These are phyloP conservation scores for Coemansia sp. DNA, from an alignment of 192 early-diverging fungal genomes.

Conservation along the genomic window DNA sequence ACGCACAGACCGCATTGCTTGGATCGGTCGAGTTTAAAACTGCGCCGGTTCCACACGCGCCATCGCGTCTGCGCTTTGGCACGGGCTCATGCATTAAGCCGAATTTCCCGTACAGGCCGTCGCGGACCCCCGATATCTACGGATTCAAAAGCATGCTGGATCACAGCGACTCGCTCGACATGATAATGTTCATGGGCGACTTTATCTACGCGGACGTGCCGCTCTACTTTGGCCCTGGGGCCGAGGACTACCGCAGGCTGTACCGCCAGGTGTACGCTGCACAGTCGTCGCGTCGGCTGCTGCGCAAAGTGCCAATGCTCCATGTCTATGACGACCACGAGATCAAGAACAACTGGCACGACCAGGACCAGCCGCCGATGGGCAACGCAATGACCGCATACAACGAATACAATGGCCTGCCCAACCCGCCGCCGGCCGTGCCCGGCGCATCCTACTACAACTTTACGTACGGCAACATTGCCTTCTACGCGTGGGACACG, in stretches of 20 bases:
- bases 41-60: constrained; percentile 16
- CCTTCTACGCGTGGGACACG: constrained; percentile 53
- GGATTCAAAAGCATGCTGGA: constrained; percentile 45
- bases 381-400: constrained; percentile 46
- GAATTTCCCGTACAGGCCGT: constrained; percentile 47
- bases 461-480: constrained; percentile 48
- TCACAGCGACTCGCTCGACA: constrained; percentile 34
- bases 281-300: constrained; percentile 25
- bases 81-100: constrained; percentile 56
- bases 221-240: constrained; percentile 32
- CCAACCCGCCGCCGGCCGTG: constrained; percentile 29
- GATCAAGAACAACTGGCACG: constrained; percentile 56
- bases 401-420: constrained; percentile 48
- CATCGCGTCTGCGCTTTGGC: constrained; percentile 37
- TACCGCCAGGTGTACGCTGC: constrained; percentile 50
- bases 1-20: constrained; percentile 14
- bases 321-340: constrained; percentile 58
- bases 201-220: constrained; percentile 57
- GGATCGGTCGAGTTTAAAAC: constrained; percentile 39
- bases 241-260: constrained; percentile 48
- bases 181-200: constrained; percentile 55
- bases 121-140: constrained; percentile 27
- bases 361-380: constrained; percentile 32
- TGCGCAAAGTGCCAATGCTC: constrained; percentile 43
- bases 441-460: constrained; percentile 41